Evolutionary conservation across 495 filamentous ascomycete genomes (phyloP).

Genomic region (Mytilinidion resinicola): DNA sequence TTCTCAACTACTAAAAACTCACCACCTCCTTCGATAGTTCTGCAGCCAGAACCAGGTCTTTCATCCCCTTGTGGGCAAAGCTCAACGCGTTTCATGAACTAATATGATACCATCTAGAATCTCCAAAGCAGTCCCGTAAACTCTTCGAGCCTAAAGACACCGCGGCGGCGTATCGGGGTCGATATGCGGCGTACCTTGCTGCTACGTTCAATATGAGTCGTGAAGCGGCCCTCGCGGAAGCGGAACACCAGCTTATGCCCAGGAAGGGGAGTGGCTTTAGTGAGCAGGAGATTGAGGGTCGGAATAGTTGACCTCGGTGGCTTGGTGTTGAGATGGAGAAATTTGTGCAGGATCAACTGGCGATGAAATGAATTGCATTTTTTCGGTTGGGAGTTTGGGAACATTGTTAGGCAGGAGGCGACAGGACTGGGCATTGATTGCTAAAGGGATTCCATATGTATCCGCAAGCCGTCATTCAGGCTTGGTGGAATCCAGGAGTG

Average conservation of each 20-base stretch:
- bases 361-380: neutral
- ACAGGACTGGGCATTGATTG: too few species aligned
- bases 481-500: too few species aligned
- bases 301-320: too few species aligned
- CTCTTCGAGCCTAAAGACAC: conserved; percentile 19
- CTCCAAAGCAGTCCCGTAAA: conserved; percentile 8
- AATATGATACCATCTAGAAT: conserved; percentile 1
- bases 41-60: conserved; percentile 23
- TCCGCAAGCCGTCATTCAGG: too few species aligned
- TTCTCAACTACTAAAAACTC: conserved; percentile 14
- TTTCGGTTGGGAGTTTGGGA: too few species aligned
- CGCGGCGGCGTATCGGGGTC: conserved; percentile 21
- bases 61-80: conserved; percentile 3
- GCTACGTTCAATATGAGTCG: conserved; percentile 27
- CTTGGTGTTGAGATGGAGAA: too few species aligned
- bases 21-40: conserved; percentile 26
- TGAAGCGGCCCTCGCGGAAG: conserved; percentile 22
- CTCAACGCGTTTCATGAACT: too few species aligned
- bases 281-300: too few species aligned
- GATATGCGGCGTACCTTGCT: conserved; percentile 27
- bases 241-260: conserved; percentile 18
- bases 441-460: too few species aligned
- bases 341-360: neutral
- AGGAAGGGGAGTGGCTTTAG: neutral
- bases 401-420: too few species aligned